Base-by-base conservation (phyloP, 176 grass and related monocot species). In the Cymbopogon citratus region DNA sequence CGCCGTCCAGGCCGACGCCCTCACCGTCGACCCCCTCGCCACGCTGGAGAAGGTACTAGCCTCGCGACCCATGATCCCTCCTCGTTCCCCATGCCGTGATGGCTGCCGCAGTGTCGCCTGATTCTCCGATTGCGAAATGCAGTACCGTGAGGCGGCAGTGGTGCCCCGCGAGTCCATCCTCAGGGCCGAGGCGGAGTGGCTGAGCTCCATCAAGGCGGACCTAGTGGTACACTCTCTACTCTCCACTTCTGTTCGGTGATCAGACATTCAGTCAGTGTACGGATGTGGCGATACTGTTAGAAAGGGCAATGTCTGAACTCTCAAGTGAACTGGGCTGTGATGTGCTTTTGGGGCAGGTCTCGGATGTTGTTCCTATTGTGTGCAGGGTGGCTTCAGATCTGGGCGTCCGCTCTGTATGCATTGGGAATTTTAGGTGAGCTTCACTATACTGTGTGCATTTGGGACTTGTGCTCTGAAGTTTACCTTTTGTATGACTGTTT, bases 111-210 rank as follows among this genome's bases (percentile, higher is more conserved):
- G n/a, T n/a, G n/a, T n/a, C n/a, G 59, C 3, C 34, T 43, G 25
- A 49, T 35, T 60, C n/a, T 69, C 21, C 41, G 66, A 12, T 71
- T 21, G 18, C 13, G 68, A 1, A 83, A 88, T 87, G 83, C 87
- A 97, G 94, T 97, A 97, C 75, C 90, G 77, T 81, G 39, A 97
- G 81, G 94, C 92, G 34, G 94, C 94, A 10, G 94, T 97, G 78
- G 73, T 97, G 64, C 92, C 92, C n/a, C 91, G 94, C 34, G 77
- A 89, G 48, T 94, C 84, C 16, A 97, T 97, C 71, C 84, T 97
- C 77, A 91, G 21, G 79, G 85, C 85, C 23, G 91, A 97, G 83
- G 86, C 87, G 51, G 90, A 92, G 79, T 97, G 94, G 94, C 87
- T 97, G 61, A 78, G 84, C 70, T 94, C 86, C 26, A 92, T 97